These are phyloP conservation scores for Schoenoplectus triqueter DNA, from an alignment of 202 grass and related monocot species.

Conservation along the genomic window DNA sequence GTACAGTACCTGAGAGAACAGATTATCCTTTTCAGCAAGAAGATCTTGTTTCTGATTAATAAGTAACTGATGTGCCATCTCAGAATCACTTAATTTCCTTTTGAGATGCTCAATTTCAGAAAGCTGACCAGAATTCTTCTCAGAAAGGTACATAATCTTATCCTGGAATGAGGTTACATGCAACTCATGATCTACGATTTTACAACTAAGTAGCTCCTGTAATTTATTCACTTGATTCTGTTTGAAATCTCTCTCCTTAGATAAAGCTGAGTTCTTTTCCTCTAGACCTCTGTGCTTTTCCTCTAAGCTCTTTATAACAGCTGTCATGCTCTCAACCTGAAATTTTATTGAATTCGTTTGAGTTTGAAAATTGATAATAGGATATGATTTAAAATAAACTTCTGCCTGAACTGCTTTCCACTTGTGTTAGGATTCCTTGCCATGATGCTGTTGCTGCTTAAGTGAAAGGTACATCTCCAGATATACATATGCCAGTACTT, in stretches of 20 bases:
- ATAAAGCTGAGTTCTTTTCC: conserved; percentile 30
- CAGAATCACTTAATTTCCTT: conserved; percentile 34
- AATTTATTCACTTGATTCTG: conserved; percentile 22
- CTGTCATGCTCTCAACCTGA: conserved; percentile 38
- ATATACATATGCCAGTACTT: conserved; percentile 13
- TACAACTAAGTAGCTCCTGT: conserved; percentile 36
- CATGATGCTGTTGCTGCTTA: neutral
- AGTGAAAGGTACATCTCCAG: neutral
- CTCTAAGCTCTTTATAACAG: conserved; percentile 35
- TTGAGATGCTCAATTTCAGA: conserved; percentile 39
- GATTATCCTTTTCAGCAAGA: conserved; percentile 41
- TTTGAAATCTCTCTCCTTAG: conserved; percentile 19
- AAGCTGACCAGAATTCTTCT: conserved; percentile 35
- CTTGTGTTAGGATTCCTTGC: neutral
- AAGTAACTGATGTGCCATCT: conserved; percentile 26
- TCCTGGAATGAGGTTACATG: conserved; percentile 31
- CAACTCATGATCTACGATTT: conserved; percentile 38
- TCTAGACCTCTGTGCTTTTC: conserved; percentile 37
- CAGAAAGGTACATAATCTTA: conserved; percentile 40
- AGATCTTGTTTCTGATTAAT: conserved; percentile 36
- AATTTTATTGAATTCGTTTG: conserved; percentile 4
- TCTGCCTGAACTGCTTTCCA: neutral
- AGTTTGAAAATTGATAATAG: conserved; percentile 10
- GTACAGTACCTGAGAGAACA: conserved; percentile 37
- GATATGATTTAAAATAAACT: neutral